Evolutionary conservation across 1,284 basidiomycete genomes (phyloP).

Genomic region (Sanguinoderma infundibulare): DNA sequence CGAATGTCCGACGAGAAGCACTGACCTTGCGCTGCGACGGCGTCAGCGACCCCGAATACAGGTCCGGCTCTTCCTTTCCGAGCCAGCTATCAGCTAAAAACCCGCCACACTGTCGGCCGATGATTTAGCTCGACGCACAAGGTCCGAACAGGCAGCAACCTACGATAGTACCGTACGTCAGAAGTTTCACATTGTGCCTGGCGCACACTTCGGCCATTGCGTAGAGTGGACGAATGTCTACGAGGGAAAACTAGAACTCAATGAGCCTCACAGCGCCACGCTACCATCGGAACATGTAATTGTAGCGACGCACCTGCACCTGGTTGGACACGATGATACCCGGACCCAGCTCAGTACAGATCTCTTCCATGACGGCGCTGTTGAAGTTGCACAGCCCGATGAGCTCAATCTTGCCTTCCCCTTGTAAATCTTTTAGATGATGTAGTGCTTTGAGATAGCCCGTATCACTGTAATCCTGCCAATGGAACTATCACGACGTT

Average conservation of each 20-base stretch:
- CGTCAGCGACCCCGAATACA: conserved; percentile 63
- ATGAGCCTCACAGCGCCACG: neutral
- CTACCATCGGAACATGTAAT: neutral
- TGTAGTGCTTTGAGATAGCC: conserved; percentile 68
- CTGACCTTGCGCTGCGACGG: conserved; percentile 82
- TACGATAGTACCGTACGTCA: conserved; percentile 83
- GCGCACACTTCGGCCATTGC: conserved; percentile 79
- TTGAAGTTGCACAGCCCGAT: conserved; percentile 86
- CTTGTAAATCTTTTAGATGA: conserved; percentile 62
- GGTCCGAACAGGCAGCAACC: conserved; percentile 30
- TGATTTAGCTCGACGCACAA: conserved; percentile 6
- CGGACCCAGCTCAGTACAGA: conserved; percentile 71
- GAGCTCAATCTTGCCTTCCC: conserved; percentile 62
- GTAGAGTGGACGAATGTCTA: conserved; percentile 77
- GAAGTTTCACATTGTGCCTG: conserved; percentile 71
- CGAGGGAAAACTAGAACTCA: conserved; percentile 70
- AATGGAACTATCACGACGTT: conserved; percentile 64
- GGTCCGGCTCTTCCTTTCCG: conserved; percentile 67
- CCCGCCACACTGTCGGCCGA: conserved; percentile 67
- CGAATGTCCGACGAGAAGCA: conserved; percentile 11
- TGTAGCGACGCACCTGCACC: conserved; percentile 61
- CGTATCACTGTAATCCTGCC: conserved; percentile 78
- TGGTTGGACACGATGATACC: conserved; percentile 81
- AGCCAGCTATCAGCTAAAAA: conserved; percentile 82
- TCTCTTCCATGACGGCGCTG: conserved; percentile 72